Percentiles rank a stretch among this genome's conserved stretches.
Conservation (phyloP, 75 land plant genomes). For the Sequoia sempervirens region DNA sequence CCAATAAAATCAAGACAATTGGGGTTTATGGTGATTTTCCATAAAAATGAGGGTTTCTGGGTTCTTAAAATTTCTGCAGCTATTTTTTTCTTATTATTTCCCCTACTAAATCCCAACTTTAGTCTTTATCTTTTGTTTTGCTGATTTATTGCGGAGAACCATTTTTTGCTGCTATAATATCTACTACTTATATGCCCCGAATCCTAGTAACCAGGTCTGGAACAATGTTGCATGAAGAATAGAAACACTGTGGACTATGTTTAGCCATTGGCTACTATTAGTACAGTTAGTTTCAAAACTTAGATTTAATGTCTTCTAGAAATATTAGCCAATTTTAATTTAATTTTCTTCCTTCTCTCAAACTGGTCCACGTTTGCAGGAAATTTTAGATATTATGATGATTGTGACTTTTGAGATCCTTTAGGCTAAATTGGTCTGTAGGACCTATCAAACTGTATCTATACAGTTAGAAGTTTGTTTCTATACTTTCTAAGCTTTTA, state of each 20-base stretch:
- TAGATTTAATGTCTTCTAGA: background rate
- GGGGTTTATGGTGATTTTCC: too few species aligned
- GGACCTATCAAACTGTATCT: background rate
- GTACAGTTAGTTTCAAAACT: background rate
- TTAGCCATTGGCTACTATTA: background rate
- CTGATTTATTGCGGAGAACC: too few species aligned
- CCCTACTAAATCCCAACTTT: too few species aligned
- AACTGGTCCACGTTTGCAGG: background rate
- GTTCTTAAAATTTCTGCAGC: too few species aligned
- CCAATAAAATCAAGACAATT: too few species aligned
- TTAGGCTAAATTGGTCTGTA: background rate
- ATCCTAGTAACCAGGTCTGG: background rate
- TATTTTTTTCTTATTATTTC: too few species aligned
- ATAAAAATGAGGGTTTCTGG: too few species aligned
- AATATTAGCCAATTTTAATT: background rate
- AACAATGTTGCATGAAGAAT: background rate
- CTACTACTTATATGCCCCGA: background rate
- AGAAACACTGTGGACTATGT: background rate
- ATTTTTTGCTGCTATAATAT: too few species aligned
- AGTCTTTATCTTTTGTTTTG: too few species aligned
- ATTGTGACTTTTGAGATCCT: background rate
- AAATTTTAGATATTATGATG: background rate
- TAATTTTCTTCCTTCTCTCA: background rate
- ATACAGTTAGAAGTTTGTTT: background rate
- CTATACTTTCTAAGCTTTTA: background rate